Conservation (phyloP, 495 filamentous ascomycete genomes). For the Podospora australis region DNA sequence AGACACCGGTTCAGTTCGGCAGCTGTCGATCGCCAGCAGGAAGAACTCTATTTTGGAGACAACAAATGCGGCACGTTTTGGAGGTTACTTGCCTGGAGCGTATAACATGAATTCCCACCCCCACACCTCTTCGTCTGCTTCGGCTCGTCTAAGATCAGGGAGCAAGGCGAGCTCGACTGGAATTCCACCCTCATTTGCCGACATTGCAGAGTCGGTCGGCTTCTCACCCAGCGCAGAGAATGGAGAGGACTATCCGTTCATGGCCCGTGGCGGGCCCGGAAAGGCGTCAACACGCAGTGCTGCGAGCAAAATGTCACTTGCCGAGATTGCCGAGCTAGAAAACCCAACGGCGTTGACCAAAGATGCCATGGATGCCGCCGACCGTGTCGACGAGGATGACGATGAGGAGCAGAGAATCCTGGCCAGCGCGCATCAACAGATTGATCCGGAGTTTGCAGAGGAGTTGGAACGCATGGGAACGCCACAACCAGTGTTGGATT, state of each 20-base stretch:
- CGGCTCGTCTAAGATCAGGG: constrained; percentile 50
- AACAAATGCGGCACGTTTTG: constrained; percentile 58
- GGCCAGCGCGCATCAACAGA: constrained; percentile 25
- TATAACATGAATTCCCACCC: constrained; percentile 57
- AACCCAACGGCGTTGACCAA: constrained; percentile 34
- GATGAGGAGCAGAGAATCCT: constrained; percentile 30
- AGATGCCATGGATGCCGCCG: constrained; percentile 40
- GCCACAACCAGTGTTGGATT: constrained; percentile 14
- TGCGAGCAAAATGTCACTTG: constrained; percentile 37
- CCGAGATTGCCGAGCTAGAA: constrained; percentile 42
- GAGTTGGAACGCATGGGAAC: constrained; percentile 10
- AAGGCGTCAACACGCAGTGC: constrained; percentile 40
- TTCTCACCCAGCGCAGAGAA: constrained; percentile 21
- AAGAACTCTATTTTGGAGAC: constrained; percentile 62
- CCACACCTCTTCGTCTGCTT: constrained; percentile 52
- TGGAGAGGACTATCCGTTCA: constrained; percentile 28
- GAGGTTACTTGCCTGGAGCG: constrained; percentile 65
- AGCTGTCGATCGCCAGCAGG: constrained; percentile 46
- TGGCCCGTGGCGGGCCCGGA: constrained; percentile 40
- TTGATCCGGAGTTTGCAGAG: constrained; percentile 25
- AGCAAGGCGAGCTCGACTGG: constrained; percentile 42
- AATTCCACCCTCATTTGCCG: constrained; percentile 6
- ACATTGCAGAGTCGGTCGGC: background rate
- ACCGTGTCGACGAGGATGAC: constrained; percentile 24
- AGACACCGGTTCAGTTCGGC: constrained; percentile 30